Base-by-base conservation (phyloP, 139 green algal genomes). In the Desmodesmus armatus region DNA sequence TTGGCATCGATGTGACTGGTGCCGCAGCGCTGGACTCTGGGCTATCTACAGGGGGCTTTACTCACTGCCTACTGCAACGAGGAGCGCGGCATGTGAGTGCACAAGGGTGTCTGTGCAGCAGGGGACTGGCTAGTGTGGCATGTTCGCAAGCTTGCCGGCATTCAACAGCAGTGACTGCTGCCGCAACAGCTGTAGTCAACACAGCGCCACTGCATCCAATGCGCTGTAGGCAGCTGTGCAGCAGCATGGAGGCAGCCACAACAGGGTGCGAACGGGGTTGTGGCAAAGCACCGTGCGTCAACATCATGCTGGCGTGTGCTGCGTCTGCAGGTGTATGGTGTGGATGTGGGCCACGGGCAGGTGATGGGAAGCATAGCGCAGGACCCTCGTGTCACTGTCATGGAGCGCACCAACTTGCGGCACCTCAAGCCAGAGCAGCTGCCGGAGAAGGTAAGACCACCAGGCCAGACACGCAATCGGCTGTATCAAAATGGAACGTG, bases 11-110 rank as follows among this genome's bases (percentile, higher is more conserved):
- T 80, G 92, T 96, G 5, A 81, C 53, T 3, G 97, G 95, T 4
- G 83, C 93, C 29, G 87, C 89, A 3, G 92, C 80, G 1, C 87
- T 99, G 21, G 97, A 99, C 83, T 91, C 96, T 40, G 97, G 97
- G 0, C 90, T 99, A 43, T 99, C 95, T 17, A 99, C 97, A 0
- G 97, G 97, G 21, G 97, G 97, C 66, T 99, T 99, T 89, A 96
- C 97, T 60, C 97, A 99, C 88, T 99, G 96, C 91, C 87, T 99
- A 80, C 91, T 99, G 86, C 97, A 99, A 91, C 71, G 86, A 7
- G 97, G 97, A 4, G 94, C 94, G 0, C 71, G 67, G 0, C 77
- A 98, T 88, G 96, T 96, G 72, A 71, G 87, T 43, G n/a, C 25
- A 29, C 66, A 75, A 2, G 53, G 69, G 17, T 55, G 39, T 3